These are phyloP conservation scores for Penicillium malachiteum DNA, from an alignment of 495 filamentous ascomycete genomes.

Conservation along the genomic window DNA sequence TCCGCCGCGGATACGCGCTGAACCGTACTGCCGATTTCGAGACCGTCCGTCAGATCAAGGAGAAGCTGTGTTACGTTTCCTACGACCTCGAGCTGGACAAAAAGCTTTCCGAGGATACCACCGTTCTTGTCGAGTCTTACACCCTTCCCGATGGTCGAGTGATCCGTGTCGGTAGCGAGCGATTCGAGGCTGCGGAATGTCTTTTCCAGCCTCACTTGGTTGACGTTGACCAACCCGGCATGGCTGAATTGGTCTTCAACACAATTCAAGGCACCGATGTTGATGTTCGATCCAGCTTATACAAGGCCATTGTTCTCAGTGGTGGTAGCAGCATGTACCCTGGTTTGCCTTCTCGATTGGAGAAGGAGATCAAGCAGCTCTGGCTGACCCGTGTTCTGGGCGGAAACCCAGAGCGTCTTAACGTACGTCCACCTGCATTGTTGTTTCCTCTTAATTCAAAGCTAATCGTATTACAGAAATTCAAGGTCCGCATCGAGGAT, in stretches of 20 bases:
- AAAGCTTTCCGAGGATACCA: slow-evolving; percentile 94
- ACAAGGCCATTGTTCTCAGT: slow-evolving; percentile 95
- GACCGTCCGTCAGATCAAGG: slow-evolving; percentile 98
- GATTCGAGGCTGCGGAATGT: slow-evolving; percentile 97
- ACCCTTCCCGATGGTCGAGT: slow-evolving; percentile 94
- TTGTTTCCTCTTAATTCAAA: not conserved
- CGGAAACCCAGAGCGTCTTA: slow-evolving; percentile 87
- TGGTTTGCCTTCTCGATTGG: slow-evolving; percentile 85
- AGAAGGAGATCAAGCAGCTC: slow-evolving; percentile 98
- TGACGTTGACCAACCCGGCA: slow-evolving; percentile 95
- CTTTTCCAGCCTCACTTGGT: slow-evolving; percentile 98
- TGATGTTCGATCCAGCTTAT: slow-evolving; percentile 87
- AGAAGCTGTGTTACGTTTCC: slow-evolving; percentile 99
- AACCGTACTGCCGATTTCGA: slow-evolving; percentile 99
- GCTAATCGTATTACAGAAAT: slow-evolving; percentile 64
- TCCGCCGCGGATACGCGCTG: slow-evolving; percentile 92
- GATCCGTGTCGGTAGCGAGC: slow-evolving; percentile 91
- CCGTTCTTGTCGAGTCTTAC: slow-evolving; percentile 94
- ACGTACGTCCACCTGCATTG: slow-evolving; percentile 46
- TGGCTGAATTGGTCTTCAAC: slow-evolving; percentile 96
- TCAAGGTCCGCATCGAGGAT: slow-evolving; percentile 98
- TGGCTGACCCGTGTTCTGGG: slow-evolving; percentile 91
- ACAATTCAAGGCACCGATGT: slow-evolving; percentile 96
- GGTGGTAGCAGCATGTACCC: slow-evolving; percentile 99
- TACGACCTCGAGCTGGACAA: slow-evolving; percentile 98